phyloP scores from a whole-genome alignment of 208 protist genomes.

The Trypanosoma caninum region DNA sequence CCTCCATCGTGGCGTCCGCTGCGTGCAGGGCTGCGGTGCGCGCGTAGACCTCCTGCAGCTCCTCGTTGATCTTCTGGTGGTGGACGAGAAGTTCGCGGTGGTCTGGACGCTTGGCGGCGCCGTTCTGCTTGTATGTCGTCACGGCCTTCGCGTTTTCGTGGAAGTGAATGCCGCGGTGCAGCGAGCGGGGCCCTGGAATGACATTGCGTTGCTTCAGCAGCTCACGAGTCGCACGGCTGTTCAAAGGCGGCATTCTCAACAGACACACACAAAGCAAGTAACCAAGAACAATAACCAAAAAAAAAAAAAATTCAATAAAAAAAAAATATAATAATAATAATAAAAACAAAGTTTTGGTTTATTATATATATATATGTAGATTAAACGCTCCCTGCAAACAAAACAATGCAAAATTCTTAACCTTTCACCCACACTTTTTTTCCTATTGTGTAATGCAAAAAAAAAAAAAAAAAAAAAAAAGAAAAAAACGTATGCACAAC shows the following conservation, averaged over 20 bases:
- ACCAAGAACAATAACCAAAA: not conserved
- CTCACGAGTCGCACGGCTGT: conserved; percentile 64
- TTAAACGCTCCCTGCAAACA: too few species aligned
- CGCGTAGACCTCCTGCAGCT: conserved; percentile 77
- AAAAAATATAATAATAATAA: not conserved
- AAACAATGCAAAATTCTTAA: not conserved
- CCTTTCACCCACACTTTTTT: not conserved
- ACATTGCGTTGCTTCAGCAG: conserved; percentile 57
- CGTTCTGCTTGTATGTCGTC: conserved; percentile 39
- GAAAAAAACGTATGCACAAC: too few species aligned
- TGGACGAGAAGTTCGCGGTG: conserved; percentile 83
- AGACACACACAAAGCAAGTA: conserved; percentile 6
- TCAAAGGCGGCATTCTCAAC: conserved; percentile 63
- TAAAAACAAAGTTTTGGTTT: not conserved
- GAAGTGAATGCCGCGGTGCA: conserved; percentile 87
- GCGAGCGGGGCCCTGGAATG: conserved; percentile 58
- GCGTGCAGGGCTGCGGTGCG: conserved; percentile 71
- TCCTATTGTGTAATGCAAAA: not conserved
- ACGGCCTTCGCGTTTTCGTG: conserved; percentile 44
- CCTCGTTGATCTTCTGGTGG: conserved; percentile 83
- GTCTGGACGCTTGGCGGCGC: conserved; percentile 34
- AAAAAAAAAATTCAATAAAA: conserved; percentile 2
- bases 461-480: conserved; percentile 7
- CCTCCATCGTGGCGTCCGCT: conserved; percentile 78
- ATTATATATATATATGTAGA: too few species aligned